Evolutionary conservation across 768 basidiomycete genomes (phyloP).

Genomic region (Austroboletus eburneus): DNA sequence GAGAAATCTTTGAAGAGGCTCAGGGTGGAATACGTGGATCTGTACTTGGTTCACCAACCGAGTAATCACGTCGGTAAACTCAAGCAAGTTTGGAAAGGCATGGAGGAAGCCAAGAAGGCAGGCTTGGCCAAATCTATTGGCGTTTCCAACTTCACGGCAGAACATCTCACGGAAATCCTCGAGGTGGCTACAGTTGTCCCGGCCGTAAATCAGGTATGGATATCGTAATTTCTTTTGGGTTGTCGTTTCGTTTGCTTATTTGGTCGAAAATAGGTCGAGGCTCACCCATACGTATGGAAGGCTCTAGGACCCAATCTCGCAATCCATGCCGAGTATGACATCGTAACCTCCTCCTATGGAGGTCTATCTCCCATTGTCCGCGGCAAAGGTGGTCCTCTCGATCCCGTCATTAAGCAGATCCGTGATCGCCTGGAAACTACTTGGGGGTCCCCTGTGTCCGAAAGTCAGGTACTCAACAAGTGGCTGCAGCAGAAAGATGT

Average conservation of each 20-base stretch:
- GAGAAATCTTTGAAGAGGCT: conserved; percentile 52
- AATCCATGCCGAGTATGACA: conserved; percentile 33
- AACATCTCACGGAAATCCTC: conserved; percentile 41
- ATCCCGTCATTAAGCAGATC: conserved; percentile 34
- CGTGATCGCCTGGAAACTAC: conserved; percentile 26
- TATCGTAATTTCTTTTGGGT: neutral
- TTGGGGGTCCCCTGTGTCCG: conserved; percentile 24
- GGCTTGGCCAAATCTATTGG: conserved; percentile 43
- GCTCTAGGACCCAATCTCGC: conserved; percentile 36
- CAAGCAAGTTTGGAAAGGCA: conserved; percentile 51
- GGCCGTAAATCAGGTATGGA: conserved; percentile 49
- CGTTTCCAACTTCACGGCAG: conserved; percentile 50
- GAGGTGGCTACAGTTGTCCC: conserved; percentile 43
- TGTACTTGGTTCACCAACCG: conserved; percentile 59
- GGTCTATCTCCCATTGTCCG: conserved; percentile 38
- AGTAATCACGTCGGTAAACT: conserved; percentile 38
- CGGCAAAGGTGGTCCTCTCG: conserved; percentile 36
- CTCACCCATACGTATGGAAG: conserved; percentile 50
- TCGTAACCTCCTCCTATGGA: conserved; percentile 38
- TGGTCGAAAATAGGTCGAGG: conserved; percentile 47
- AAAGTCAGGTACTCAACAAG: conserved; percentile 27
- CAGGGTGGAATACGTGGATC: conserved; percentile 52
- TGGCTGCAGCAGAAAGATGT: conserved; percentile 29
- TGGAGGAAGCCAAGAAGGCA: conserved; percentile 52
- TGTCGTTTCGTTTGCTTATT: too few species aligned